Conservation (phyloP, 73 alveolate species). For the Stentor roeselii region DNA sequence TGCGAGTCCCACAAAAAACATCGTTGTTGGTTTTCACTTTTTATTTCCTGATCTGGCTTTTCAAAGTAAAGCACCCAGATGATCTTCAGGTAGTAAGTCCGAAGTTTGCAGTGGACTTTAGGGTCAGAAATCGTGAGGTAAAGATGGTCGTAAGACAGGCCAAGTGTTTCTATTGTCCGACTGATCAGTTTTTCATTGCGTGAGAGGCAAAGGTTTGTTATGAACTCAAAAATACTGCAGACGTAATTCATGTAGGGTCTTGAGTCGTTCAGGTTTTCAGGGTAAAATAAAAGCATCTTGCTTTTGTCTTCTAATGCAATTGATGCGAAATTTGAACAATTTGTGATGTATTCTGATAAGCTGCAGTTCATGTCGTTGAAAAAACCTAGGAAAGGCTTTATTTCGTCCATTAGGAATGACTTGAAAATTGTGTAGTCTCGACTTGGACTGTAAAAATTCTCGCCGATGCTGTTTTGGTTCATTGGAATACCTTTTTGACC, state of each 20-base stretch:
- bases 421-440: background rate
- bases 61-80: background rate
- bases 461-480: background rate
- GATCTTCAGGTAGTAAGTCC: background rate
- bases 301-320: background rate
- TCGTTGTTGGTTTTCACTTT: background rate
- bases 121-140: background rate
- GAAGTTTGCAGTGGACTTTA: constrained; percentile 14
- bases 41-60: background rate
- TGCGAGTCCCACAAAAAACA: background rate
- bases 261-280: background rate
- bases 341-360: background rate
- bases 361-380: background rate
- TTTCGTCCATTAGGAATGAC: background rate
- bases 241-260: background rate
- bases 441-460: background rate
- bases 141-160: background rate
- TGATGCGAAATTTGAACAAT: background rate
- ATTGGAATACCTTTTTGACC: background rate
- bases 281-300: background rate
- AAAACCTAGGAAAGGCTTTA: background rate
- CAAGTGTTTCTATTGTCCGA: background rate
- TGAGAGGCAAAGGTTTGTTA: constrained; percentile 1
- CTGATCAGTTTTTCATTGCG: background rate
- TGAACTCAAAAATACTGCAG: background rate